Percentiles rank a stretch among this genome's conserved stretches.
Evolutionary conservation across 495 filamentous ascomycete genomes (phyloP).

Genomic region (Alectoria sarmentosa): DNA sequence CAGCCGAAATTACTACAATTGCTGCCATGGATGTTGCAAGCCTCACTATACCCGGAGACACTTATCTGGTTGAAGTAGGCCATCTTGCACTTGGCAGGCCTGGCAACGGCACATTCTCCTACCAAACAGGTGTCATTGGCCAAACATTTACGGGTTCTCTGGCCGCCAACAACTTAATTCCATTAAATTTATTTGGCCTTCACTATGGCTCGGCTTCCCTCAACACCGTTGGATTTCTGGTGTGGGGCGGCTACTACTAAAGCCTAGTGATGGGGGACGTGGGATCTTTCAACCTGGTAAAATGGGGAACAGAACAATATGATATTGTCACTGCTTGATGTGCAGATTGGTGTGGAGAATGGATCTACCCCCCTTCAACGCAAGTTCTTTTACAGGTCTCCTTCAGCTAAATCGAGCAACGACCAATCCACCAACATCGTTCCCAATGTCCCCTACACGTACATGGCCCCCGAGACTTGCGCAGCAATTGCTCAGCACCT

Average conservation of each 20-base stretch:
- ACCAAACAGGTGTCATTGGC: not conserved
- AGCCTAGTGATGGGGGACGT: conserved; percentile 34
- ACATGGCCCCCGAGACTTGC: too few relatives aligned
- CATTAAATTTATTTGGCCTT: conserved; percentile 46
- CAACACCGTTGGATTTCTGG: conserved; percentile 37
- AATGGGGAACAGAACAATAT: not conserved
- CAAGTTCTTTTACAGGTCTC: conserved; percentile 27
- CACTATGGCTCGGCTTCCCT: conserved; percentile 45
- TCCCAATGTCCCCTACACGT: too few relatives aligned
- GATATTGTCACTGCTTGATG: conserved; percentile 34
- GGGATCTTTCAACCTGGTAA: conserved; percentile 8
- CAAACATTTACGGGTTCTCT: conserved; percentile 6
- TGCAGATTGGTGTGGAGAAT: conserved; percentile 36
- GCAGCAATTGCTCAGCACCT: too few relatives aligned
- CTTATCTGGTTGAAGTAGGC: conserved; percentile 8
- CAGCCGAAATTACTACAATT: conserved; percentile 3
- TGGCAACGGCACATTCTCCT: not conserved
- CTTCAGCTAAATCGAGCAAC: too few relatives aligned
- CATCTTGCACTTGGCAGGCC: conserved; percentile 10
- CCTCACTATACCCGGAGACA: conserved; percentile 3
- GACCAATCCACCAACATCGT: too few relatives aligned
- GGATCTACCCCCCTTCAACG: conserved; percentile 40
- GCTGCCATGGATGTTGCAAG: conserved; percentile 2
- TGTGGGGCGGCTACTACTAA: conserved; percentile 48
- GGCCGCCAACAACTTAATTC: conserved; percentile 23